Percentiles rank a stretch among this genome's conserved stretches.
phyloP scores from a whole-genome alignment of 1,284 basidiomycete genomes.

The Fomitiporia mediterranea region DNA sequence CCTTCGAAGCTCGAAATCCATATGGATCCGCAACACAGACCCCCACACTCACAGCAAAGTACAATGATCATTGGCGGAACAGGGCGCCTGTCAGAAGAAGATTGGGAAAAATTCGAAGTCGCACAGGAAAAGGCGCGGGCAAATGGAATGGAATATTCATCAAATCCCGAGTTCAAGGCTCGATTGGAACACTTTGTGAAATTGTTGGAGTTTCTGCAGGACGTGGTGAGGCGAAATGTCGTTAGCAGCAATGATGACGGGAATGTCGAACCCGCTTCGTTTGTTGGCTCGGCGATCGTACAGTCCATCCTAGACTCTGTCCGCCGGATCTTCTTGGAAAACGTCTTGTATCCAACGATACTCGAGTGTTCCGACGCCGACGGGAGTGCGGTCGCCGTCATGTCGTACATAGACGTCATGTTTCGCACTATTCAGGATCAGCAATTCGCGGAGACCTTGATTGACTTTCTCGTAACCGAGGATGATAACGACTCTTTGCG shows the following conservation, averaged over 20 bases:
- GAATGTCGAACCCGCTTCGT: conserved; percentile 48
- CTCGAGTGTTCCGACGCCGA: conserved; percentile 90
- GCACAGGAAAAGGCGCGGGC: conserved; percentile 50
- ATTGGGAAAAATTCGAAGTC: conserved; percentile 48
- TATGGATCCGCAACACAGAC: conserved; percentile 39
- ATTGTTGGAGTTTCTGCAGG: conserved; percentile 88
- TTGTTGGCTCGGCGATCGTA: conserved; percentile 74
- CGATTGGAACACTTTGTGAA: conserved; percentile 88
- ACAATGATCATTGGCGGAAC: conserved; percentile 63
- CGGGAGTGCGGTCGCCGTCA: conserved; percentile 92
- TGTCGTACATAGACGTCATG: conserved; percentile 94
- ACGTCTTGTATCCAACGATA: conserved; percentile 90
- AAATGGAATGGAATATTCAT: conserved; percentile 71
- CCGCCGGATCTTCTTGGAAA: conserved; percentile 85
- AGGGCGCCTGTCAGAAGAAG: conserved; percentile 45
- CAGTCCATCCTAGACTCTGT: conserved; percentile 80
- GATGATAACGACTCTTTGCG: conserved; percentile 64
- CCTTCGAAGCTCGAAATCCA: conserved; percentile 81
- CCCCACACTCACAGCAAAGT: conserved; percentile 34
- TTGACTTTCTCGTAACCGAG: conserved; percentile 79
- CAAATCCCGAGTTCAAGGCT: conserved; percentile 69
- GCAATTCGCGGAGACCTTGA: conserved; percentile 62
- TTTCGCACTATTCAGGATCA: conserved; percentile 73
- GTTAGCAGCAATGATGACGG: conserved; percentile 36
- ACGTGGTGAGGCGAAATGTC: conserved; percentile 69